Base-by-base conservation (phyloP, 1,139 yeast genomes). In the Candida tetrigidarum region DNA sequence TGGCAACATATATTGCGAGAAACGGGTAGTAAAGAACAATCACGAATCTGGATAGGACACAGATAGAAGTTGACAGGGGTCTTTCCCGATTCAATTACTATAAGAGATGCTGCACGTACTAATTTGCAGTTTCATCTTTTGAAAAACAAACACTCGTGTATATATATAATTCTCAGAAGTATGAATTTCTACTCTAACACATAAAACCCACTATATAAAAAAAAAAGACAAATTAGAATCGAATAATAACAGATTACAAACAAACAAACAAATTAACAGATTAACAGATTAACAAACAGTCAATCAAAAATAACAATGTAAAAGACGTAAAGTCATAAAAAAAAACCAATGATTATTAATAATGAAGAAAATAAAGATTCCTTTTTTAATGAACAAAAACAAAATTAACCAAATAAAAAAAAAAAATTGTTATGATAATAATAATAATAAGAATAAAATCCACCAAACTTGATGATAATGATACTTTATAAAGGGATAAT, bases 181-280 rank as follows among this genome's bases (percentile, higher is more conserved):
- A 32, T 19, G 36, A 32, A 32, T 19, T 32, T 32, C 36, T 32
- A 32, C 18, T 32, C 36, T 32, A 32, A 32, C 36, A 32, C 36
- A 32, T 32, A 32, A 32, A 32, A 32, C 36, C 36, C 36, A 32
- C 36, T 32, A 32, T 32, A 32, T 32, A 32, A 32, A 32, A 32
- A 32, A 19, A 10, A 32, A 32, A 19, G 25, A 32, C 36, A 32
- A 32, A 32, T 32, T 25, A 32, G 26, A 32, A 32, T 32, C 22
- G 16, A 32, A 32, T 18, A 32, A 32, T 32, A 32, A 32, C 19
- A 32, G 36, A 32, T 32, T 32, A 32, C 36, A 32, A 32, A 32
- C 36, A 7, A 19, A 32, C 36, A 30, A 30, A 30, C 34, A 8
- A n/a, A n/a, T n/a, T n/a, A n/a, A n/a, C n/a, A n/a, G n/a, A n/a